Evolutionary conservation across 1,284 basidiomycete species (phyloP).

Genomic region (Mycena sp.): DNA sequence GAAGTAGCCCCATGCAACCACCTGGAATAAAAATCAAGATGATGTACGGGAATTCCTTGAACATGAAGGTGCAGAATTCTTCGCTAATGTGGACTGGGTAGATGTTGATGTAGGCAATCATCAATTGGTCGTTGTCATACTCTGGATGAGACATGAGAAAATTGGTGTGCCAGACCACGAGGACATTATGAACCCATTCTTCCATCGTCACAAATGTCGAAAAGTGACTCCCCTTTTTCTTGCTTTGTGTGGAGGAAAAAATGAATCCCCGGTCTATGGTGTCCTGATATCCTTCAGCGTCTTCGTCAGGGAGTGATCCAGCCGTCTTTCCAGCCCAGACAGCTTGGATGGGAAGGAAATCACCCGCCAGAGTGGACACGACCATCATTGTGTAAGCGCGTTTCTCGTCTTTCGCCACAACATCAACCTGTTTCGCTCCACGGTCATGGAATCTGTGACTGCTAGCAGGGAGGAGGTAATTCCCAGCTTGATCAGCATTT

Average conservation of each 20-base stretch:
- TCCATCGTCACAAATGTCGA: no score
- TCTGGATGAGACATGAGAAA: not conserved
- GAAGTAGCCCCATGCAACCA: not conserved
- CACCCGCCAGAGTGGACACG: not conserved
- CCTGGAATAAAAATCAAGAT: conserved; percentile 11
- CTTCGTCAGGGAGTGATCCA: no score
- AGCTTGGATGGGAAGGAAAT: conserved; percentile 10
- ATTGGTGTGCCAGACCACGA: conserved; percentile 3
- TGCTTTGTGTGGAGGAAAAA: conserved; percentile 31
- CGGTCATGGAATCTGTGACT: conserved; percentile 33
- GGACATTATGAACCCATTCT: conserved; percentile 1
- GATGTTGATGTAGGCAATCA: not conserved
- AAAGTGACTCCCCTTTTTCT: conserved; percentile 22
- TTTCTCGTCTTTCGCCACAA: conserved; percentile 42
- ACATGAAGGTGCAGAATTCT: not conserved
- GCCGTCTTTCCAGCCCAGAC: no score
- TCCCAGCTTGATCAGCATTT: conserved; percentile 37
- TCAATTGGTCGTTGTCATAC: not conserved
- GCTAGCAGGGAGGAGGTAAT: conserved; percentile 32
- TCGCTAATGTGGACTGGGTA: conserved; percentile 6
- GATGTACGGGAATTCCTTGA: not conserved
- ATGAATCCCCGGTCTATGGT: conserved; percentile 29
- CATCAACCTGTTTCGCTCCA: conserved; percentile 38
- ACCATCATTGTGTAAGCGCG: conserved; percentile 38
- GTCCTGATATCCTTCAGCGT: conserved; percentile 27